Evolutionary conservation across 129 eudicot species (phyloP).

Genomic region (Apium graveolens): DNA sequence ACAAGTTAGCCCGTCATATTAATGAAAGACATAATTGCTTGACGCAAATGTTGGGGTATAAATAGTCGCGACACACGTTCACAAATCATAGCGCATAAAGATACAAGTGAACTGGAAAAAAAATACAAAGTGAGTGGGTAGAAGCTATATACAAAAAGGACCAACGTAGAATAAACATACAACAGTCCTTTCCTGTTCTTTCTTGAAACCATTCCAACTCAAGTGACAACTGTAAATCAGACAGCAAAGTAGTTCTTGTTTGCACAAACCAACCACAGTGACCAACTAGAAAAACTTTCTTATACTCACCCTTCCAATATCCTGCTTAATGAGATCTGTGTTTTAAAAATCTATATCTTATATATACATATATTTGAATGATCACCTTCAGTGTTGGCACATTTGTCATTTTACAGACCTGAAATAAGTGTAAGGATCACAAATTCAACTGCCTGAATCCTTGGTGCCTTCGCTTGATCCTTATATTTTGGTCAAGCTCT

Average conservation of each 20-base stretch:
- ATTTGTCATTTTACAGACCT: conserved; percentile 21
- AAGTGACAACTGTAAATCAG: neutral
- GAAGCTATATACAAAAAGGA: neutral
- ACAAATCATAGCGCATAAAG: neutral
- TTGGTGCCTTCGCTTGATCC: conserved; percentile 15
- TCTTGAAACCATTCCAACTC: neutral
- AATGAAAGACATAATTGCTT: neutral
- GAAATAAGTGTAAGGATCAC: conserved; percentile 31
- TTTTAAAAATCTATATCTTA: neutral
- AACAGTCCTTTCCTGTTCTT: neutral
- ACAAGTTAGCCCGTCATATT: neutral
- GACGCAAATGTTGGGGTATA: too few species aligned
- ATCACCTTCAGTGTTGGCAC: conserved; percentile 18
- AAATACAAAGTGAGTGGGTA: neutral
- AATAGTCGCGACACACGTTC: neutral
- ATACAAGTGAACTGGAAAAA: neutral
- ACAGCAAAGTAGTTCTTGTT: neutral
- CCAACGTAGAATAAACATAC: neutral
- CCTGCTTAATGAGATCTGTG: neutral
- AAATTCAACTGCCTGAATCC: conserved; percentile 26
- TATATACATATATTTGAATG: conserved; percentile 6
- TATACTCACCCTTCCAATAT: neutral
- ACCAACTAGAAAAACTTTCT: neutral
- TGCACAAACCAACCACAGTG: neutral
- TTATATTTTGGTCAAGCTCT: neutral